Conservation (phyloP, 2,329 filamentous ascomycete genomes). For the Elsinoe arachidis region DNA sequence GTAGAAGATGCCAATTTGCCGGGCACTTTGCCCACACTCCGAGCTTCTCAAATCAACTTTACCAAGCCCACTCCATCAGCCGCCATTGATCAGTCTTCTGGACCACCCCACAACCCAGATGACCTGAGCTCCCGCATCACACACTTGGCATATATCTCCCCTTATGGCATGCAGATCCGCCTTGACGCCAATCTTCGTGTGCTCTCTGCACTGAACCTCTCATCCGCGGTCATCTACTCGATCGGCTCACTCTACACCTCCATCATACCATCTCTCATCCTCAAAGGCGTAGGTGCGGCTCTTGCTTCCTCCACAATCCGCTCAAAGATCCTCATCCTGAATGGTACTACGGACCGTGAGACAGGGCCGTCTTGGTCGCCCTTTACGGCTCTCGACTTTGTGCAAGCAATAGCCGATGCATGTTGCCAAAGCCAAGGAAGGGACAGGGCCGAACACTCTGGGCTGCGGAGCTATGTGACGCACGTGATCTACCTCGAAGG, state of each 20-base stretch:
- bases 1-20: conserved; percentile 76
- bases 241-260: conserved; percentile 93
- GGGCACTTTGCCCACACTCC: conserved; percentile 68
- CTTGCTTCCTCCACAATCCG: conserved; percentile 43
- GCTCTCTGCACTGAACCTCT: conserved; percentile 54
- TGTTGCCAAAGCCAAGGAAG: conserved; percentile 56
- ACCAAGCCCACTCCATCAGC: conserved; percentile 47
- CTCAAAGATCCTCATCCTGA: conserved; percentile 75
- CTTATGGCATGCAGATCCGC: conserved; percentile 92
- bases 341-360: conserved; percentile 76
- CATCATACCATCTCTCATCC: conserved; percentile 71
- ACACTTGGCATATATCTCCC: conserved; percentile 94
- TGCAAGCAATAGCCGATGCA: conserved; percentile 68
- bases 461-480: conserved; percentile 64
- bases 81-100: conserved; percentile 33
- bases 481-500: conserved; percentile 76
- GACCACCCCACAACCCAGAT: conserved; percentile 37
- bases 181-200: conserved; percentile 77
- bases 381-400: conserved; percentile 71
- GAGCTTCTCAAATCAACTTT: conserved; percentile 74
- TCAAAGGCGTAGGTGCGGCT: conserved; percentile 64
- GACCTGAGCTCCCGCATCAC: conserved; percentile 70
- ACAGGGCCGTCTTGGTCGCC: conserved; percentile 60
- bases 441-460: conserved; percentile 25
- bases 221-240: conserved; percentile 72